Conservation (phyloP, 1,284 basidiomycete species). For the Chalciporus sp. region DNA sequence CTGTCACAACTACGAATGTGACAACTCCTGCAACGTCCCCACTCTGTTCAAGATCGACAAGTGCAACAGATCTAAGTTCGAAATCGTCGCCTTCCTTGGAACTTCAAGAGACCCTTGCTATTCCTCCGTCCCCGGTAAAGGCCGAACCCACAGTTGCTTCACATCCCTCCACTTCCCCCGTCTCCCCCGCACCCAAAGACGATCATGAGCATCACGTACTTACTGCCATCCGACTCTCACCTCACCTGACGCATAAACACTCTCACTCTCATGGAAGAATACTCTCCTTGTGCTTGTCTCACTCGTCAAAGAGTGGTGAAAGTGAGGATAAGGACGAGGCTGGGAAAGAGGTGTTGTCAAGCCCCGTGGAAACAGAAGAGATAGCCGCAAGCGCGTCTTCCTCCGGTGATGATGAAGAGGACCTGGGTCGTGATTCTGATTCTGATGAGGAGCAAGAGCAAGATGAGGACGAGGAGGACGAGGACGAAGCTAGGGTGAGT, state of each 20-base stretch:
- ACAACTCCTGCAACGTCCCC: conserved; percentile 27
- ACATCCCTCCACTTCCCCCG: neutral
- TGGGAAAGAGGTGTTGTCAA: conserved; percentile 2
- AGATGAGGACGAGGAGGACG: conserved; percentile 35
- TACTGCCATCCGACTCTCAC: conserved; percentile 26
- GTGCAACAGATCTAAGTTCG: conserved; percentile 22
- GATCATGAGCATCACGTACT: conserved; percentile 26
- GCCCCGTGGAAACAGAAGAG: conserved; percentile 19
- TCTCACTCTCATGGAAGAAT: neutral
- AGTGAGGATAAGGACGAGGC: neutral
- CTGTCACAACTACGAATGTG: conserved; percentile 17
- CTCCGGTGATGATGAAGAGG: conserved; percentile 13
- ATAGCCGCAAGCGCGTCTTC: conserved; percentile 10
- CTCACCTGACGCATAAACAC: conserved; percentile 16
- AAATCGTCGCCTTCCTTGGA: conserved; percentile 4
- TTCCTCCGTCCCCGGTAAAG: neutral
- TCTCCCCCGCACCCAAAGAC: conserved; percentile 13
- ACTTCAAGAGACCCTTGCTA: neutral
- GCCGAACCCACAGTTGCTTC: neutral
- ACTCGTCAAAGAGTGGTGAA: neutral
- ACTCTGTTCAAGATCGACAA: conserved; percentile 28
- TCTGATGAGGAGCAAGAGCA: conserved; percentile 15
- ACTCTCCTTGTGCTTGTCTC: conserved; percentile 1
- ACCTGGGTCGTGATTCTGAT: conserved; percentile 19
- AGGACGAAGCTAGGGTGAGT: conserved; percentile 44